Percentiles rank a stretch among this genome's conserved stretches.
Evolutionary conservation across 169 alveolate genomes (phyloP).

Genomic region (Plasmodium inui): DNA sequence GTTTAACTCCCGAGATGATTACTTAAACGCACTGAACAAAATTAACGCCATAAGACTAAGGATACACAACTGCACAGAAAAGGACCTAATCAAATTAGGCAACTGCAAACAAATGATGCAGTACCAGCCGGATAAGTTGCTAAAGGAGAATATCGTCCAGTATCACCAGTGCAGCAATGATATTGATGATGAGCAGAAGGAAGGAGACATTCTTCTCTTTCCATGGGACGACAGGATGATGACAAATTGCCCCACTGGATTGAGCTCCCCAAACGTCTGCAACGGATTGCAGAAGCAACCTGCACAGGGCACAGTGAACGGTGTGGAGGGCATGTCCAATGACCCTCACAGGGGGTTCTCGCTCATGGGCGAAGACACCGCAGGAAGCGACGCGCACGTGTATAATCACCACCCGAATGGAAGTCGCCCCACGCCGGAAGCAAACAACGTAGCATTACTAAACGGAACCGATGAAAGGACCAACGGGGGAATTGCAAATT

Average conservation of each 20-base stretch:
- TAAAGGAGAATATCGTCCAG: slow-evolving; percentile 25
- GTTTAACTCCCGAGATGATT: slow-evolving; percentile 45
- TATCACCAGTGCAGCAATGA: slow-evolving; percentile 36
- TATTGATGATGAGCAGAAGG: slow-evolving; percentile 27
- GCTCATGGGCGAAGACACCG: not conserved
- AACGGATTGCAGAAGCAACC: not conserved
- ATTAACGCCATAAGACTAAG: slow-evolving; percentile 46
- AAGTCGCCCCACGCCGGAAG: not conserved
- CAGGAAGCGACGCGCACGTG: not conserved
- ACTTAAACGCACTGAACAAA: slow-evolving; percentile 25
- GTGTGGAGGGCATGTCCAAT: not conserved
- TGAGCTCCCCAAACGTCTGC: not conserved
- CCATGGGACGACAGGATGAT: not conserved
- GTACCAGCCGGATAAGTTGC: not conserved
- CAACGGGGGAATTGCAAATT: not conserved
- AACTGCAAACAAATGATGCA: slow-evolving; percentile 23
- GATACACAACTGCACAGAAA: slow-evolving; percentile 26
- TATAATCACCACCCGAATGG: not conserved
- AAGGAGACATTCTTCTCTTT: slow-evolving; percentile 37
- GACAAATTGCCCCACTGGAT: not conserved
- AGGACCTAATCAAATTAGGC: slow-evolving; percentile 16
- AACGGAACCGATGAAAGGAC: not conserved
- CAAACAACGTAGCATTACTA: not conserved
- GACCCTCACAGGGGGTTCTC: not conserved
- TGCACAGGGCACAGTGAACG: not conserved